Conservation (phyloP, 1,284 basidiomycete species). For the Naganishia albida region DNA sequence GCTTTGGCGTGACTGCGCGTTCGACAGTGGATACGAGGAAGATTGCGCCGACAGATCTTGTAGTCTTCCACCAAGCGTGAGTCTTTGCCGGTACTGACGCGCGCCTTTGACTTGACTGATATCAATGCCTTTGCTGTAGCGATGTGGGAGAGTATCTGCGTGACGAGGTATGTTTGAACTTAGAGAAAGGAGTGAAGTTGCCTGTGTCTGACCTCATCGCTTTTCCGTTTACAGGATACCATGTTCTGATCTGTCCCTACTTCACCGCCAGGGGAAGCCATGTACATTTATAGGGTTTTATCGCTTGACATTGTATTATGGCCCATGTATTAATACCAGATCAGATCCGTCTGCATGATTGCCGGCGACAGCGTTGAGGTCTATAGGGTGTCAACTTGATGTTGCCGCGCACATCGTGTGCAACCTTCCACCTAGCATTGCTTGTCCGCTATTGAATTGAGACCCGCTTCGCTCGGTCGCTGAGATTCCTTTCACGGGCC, state of each 20-base stretch:
- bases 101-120: slow-evolving; percentile 3
- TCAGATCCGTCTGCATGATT: no score
- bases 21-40: slow-evolving; percentile 96
- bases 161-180: slow-evolving; percentile 68
- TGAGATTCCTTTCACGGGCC: no score
- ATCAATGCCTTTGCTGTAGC: slow-evolving; percentile 53
- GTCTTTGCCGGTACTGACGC: slow-evolving; percentile 44
- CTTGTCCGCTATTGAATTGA: no score
- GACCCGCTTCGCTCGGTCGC: no score
- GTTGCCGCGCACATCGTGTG: no score
- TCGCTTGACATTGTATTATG: slow-evolving; percentile 23
- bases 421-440: no score
- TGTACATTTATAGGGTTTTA: slow-evolving; percentile 12
- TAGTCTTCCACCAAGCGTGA: slow-evolving; percentile 98
- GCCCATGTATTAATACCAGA: slow-evolving; percentile 16
- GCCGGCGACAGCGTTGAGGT: no score
- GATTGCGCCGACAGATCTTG: slow-evolving; percentile 95
- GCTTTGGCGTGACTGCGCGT: slow-evolving; percentile 95
- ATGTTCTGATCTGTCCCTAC: slow-evolving; percentile 47
- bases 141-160: slow-evolving; percentile 95
- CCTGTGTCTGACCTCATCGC: not conserved
- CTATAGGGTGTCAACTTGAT: no score
- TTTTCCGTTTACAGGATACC: slow-evolving; percentile 39
- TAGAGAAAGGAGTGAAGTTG: not conserved
- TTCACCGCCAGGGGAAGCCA: not conserved